Evolutionary conservation across 1,284 basidiomycete genomes (phyloP).

Genomic region (Irpex lacteus): DNA sequence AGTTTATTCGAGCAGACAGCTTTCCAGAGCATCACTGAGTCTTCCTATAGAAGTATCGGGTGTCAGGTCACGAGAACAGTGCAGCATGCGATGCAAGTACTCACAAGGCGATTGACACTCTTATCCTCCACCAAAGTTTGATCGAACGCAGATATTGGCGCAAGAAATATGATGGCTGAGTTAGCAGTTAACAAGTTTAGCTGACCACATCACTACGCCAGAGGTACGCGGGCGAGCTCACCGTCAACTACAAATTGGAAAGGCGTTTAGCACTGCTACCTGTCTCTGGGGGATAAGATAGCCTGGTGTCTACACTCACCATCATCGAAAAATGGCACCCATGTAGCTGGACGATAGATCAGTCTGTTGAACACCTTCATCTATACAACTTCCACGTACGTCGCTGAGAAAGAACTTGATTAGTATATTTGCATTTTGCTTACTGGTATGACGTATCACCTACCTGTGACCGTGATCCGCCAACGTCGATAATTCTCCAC

Average conservation of each 20-base stretch:
- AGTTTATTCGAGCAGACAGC: constrained; percentile 73
- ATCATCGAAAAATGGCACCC: constrained; percentile 77
- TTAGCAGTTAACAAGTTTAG: neutral
- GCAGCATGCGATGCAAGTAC: constrained; percentile 22
- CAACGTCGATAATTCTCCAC: constrained; percentile 80
- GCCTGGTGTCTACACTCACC: constrained; percentile 35
- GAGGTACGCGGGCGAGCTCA: constrained; percentile 5
- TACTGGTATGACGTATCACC: constrained; percentile 22
- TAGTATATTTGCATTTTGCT: neutral
- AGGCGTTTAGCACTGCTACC: neutral
- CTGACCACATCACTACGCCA: neutral
- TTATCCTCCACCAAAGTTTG: constrained; percentile 71
- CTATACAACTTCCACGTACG: constrained; percentile 26
- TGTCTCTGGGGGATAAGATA: neutral
- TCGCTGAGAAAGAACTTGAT: constrained; percentile 21
- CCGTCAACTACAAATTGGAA: constrained; percentile 19
- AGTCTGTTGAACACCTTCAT: constrained; percentile 7
- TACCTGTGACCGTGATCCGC: constrained; percentile 73
- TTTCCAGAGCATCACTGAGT: constrained; percentile 79
- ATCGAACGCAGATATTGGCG: constrained; percentile 78
- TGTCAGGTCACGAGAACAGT: constrained; percentile 4
- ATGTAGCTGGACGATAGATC: constrained; percentile 42
- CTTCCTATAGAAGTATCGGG: constrained; percentile 47
- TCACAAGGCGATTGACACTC: constrained; percentile 65
- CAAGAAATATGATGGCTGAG: constrained; percentile 73